A percentile compares a stretch with the other conserved stretches of the same genome.
These are phyloP conservation scores for Russula vinacea DNA, from an alignment of 768 basidiomycete genomes.

Conservation along the genomic window DNA sequence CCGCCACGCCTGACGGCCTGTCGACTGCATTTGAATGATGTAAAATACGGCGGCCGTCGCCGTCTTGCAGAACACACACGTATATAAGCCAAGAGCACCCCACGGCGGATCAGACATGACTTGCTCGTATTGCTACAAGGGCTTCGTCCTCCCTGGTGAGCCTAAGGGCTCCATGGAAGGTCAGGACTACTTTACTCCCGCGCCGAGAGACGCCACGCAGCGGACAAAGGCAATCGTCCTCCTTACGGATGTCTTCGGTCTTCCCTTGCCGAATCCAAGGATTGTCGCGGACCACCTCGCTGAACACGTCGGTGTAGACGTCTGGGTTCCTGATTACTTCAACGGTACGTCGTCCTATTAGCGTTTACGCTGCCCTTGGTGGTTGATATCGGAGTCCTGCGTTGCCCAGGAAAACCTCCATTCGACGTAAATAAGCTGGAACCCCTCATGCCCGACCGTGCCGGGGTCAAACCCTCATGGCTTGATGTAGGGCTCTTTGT, in stretches of 20 bases:
- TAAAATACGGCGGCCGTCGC: not conserved
- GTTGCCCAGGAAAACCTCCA: constrained; percentile 36
- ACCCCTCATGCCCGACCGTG: constrained; percentile 35
- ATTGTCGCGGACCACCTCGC: constrained; percentile 57
- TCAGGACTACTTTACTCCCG: constrained; percentile 47
- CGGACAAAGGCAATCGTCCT: constrained; percentile 46
- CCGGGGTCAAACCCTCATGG: constrained; percentile 31
- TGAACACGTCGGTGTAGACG: constrained; percentile 50
- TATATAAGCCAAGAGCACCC: not conserved
- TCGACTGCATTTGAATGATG: too few species aligned
- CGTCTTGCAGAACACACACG: not conserved
- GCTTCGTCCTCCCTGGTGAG: constrained; percentile 45
- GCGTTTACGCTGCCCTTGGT: not conserved
- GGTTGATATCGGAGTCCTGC: not conserved
- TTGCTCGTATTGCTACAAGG: constrained; percentile 41
- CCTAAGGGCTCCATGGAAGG: constrained; percentile 44
- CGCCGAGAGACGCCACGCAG: constrained; percentile 23
- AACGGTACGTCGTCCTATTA: constrained; percentile 39
- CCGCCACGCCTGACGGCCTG: too few species aligned
- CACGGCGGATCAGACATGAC: constrained; percentile 20
- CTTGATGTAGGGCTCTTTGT: constrained; percentile 30
- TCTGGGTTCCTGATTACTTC: constrained; percentile 63
- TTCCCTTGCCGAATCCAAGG: constrained; percentile 50
- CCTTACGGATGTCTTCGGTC: constrained; percentile 56
- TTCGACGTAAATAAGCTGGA: constrained; percentile 34